Evolutionary conservation across 139 green algal genomes (phyloP).

Genomic region (Micromonas commoda): DNA sequence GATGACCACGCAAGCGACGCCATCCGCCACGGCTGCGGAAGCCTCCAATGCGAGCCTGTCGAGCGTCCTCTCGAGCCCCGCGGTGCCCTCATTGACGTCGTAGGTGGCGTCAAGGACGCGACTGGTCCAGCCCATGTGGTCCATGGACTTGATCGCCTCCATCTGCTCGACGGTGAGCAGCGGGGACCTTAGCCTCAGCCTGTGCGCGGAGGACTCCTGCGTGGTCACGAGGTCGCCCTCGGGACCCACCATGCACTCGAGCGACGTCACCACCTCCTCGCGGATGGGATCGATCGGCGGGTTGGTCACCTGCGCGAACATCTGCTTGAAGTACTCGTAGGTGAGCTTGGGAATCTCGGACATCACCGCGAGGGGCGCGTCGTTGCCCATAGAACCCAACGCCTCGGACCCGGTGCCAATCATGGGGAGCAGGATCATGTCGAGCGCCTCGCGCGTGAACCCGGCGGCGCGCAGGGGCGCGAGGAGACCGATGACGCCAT

Average conservation of each 20-base stretch:
- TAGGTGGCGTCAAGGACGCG: slow-evolving; percentile 82
- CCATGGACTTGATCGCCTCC: slow-evolving; percentile 41
- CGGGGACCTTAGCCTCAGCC: slow-evolving; percentile 72
- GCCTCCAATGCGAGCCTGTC: slow-evolving; percentile 64
- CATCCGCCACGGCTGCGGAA: slow-evolving; percentile 63
- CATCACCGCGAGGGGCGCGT: slow-evolving; percentile 79
- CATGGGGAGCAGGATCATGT: slow-evolving; percentile 89
- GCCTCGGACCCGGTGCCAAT: slow-evolving; percentile 58
- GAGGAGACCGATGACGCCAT: slow-evolving; percentile 12
- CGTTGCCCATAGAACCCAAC: slow-evolving; percentile 95
- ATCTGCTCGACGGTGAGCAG: slow-evolving; percentile 74
- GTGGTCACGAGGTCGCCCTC: slow-evolving; percentile 71
- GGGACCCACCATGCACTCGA: slow-evolving; percentile 83
- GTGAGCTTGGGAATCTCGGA: slow-evolving; percentile 66
- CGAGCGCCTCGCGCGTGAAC: slow-evolving; percentile 85
- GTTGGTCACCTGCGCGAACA: slow-evolving; percentile 97
- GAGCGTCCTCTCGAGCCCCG: slow-evolving; percentile 64
- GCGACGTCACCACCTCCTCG: slow-evolving; percentile 85
- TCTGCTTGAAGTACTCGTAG: slow-evolving; percentile 97
- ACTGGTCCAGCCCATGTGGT: slow-evolving; percentile 38
- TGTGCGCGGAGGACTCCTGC: slow-evolving; percentile 51
- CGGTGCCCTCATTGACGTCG: slow-evolving; percentile 53
- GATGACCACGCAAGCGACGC: slow-evolving; percentile 69
- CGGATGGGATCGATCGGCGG: slow-evolving; percentile 92
- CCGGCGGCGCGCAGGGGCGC: slow-evolving; percentile 50